Conservation (phyloP, 768 basidiomycete species). For the Mycena pura region DNA sequence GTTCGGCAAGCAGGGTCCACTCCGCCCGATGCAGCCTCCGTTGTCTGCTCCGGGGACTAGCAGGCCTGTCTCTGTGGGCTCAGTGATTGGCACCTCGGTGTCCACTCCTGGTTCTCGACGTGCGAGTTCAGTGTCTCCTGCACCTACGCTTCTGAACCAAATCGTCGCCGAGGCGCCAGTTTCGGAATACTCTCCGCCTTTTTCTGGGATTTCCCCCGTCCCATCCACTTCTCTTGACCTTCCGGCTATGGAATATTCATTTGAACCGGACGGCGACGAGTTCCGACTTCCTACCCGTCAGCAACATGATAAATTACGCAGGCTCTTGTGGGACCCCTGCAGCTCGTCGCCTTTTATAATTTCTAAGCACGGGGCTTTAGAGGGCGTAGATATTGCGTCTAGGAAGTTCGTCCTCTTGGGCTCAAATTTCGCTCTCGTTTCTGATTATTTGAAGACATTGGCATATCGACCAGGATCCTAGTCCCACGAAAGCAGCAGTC, state of each 20-base stretch:
- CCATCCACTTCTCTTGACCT: background rate
- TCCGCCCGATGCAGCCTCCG: background rate
- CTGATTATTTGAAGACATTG: constrained; percentile 25
- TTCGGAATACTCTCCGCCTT: background rate
- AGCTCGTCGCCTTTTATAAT: constrained; percentile 34
- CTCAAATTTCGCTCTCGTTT: constrained; percentile 2
- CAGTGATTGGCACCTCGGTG: background rate
- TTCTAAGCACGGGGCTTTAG: constrained; percentile 48
- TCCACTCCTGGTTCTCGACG: background rate
- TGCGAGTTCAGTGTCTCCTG: background rate
- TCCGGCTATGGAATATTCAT: background rate
- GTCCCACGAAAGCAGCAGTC: constrained; percentile 38
- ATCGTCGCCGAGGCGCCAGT: background rate
- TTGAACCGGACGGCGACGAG: constrained; percentile 18
- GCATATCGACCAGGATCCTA: constrained; percentile 18
- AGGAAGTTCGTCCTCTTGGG: constrained; percentile 29
- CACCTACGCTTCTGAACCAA: background rate
- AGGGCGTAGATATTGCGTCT: constrained; percentile 33
- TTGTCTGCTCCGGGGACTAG: background rate
- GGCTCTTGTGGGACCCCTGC: constrained; percentile 35
- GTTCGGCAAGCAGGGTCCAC: constrained; percentile 19
- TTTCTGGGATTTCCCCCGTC: background rate
- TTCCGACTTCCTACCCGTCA: constrained; percentile 26
- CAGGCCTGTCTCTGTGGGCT: background rate
- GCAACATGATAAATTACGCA: constrained; percentile 47